Conservation (phyloP, 139 green algal genomes). For the Coccomyxa sp. region DNA sequence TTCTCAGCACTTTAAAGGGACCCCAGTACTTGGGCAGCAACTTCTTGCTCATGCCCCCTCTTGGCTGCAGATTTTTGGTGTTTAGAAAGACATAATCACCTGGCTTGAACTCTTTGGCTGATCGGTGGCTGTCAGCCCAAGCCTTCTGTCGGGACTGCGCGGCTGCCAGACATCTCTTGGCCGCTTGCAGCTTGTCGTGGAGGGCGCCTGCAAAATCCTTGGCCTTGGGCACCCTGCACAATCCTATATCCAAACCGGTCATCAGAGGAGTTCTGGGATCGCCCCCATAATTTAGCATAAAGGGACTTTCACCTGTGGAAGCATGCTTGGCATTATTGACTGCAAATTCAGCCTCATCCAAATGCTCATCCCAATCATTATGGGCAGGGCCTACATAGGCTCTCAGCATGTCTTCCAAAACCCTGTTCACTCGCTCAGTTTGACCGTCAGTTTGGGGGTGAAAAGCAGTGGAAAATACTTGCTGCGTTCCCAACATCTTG, state of each 20-base stretch:
- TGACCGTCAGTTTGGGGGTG: slow-evolving; percentile 65
- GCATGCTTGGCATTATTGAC: slow-evolving; percentile 23
- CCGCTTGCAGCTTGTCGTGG: neutral
- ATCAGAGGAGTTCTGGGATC: slow-evolving; percentile 17
- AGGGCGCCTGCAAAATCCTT: slow-evolving; percentile 3
- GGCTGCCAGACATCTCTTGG: slow-evolving; percentile 1
- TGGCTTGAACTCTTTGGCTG: slow-evolving; percentile 1
- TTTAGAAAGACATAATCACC: slow-evolving; percentile 19
- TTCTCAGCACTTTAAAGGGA: too few species aligned
- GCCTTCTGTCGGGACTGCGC: slow-evolving; percentile 14
- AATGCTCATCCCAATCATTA: slow-evolving; percentile 29
- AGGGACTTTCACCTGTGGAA: slow-evolving; percentile 14
- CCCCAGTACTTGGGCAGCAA: neutral
- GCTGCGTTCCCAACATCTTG: slow-evolving; percentile 26
- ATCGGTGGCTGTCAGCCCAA: slow-evolving; percentile 10
- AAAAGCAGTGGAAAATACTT: slow-evolving; percentile 50
- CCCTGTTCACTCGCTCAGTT: slow-evolving; percentile 51
- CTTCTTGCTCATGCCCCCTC: neutral
- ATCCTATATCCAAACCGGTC: too few species aligned
- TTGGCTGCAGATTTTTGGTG: slow-evolving; percentile 1
- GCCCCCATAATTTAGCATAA: slow-evolving; percentile 27
- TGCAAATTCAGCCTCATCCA: slow-evolving; percentile 27
- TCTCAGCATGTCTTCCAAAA: slow-evolving; percentile 41
- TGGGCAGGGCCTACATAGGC: slow-evolving; percentile 19
- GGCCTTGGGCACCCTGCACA: neutral